Conservation (phyloP, 1,139 yeast genomes). For the Geotrichum reessii region DNA sequence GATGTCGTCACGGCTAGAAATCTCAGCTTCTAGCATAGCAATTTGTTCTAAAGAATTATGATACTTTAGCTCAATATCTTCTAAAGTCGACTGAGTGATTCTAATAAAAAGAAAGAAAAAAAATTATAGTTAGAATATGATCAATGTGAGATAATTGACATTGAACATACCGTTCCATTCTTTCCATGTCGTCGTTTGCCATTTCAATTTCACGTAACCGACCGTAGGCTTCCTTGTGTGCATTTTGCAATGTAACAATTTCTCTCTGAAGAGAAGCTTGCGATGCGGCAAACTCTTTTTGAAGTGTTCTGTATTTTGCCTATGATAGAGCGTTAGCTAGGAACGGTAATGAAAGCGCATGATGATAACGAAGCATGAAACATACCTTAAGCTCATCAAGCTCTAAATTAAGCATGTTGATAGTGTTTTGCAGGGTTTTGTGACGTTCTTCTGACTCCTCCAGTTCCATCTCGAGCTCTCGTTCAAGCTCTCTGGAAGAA, state of each 20-base stretch:
- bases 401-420: conserved; percentile 26
- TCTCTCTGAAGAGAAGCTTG: conserved; percentile 31
- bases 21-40: conserved; percentile 36
- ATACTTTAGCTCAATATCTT: conserved; percentile 33
- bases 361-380: background rate
- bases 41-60: conserved; percentile 33
- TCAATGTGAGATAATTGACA: background rate
- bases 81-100: conserved; percentile 32
- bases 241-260: conserved; percentile 28
- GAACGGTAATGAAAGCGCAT: background rate
- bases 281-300: conserved; percentile 29
- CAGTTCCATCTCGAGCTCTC: conserved; percentile 36
- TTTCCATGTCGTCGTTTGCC: conserved; percentile 39
- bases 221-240: conserved; percentile 28
- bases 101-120: conserved; percentile 15
- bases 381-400: conserved; percentile 28
- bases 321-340: conserved; percentile 2
- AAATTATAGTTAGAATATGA: conserved; percentile 4
- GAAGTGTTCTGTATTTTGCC: conserved; percentile 27
- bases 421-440: conserved; percentile 26
- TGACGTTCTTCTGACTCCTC: conserved; percentile 34
- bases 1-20: conserved; percentile 28
- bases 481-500: conserved; percentile 36
- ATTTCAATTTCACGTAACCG: conserved; percentile 38
- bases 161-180: conserved; percentile 17